Evolutionary conservation across 139 green algal species (phyloP).

Genomic region (Coelastrella sp.): DNA sequence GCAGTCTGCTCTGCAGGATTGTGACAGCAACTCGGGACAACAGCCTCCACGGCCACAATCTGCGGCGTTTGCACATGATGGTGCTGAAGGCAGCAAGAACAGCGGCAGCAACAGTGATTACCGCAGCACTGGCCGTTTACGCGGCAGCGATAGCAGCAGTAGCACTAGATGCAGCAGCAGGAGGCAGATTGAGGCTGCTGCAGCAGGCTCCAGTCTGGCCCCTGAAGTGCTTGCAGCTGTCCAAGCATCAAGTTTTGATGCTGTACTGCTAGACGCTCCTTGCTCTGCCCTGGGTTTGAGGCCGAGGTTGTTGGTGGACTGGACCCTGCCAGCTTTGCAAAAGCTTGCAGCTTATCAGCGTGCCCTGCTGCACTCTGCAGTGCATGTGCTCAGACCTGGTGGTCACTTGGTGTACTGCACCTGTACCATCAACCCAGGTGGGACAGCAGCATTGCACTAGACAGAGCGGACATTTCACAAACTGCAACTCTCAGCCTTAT

Average conservation of each 20-base stretch:
- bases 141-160: constrained; percentile 2
- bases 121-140: background rate
- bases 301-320: constrained; percentile 72
- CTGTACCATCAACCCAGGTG: constrained; percentile 76
- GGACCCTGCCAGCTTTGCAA: constrained; percentile 33
- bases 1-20: background rate
- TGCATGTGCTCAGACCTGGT: constrained; percentile 80
- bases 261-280: constrained; percentile 91
- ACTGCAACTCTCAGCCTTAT: too few relatives aligned
- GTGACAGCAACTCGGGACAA: background rate
- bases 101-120: constrained; percentile 9
- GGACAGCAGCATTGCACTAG: too few relatives aligned
- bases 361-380: constrained; percentile 77
- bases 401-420: constrained; percentile 92
- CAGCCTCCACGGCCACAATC: too few relatives aligned
- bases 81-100: constrained; percentile 1
- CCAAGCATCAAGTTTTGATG: constrained; percentile 77
- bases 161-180: constrained; percentile 8
- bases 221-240: constrained; percentile 49
- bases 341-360: constrained; percentile 80
- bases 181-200: background rate
- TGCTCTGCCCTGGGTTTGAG: constrained; percentile 92
- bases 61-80: too few relatives aligned
- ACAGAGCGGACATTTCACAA: too few relatives aligned
- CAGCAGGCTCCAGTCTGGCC: background rate